A percentile compares a stretch with the other conserved stretches of the same genome.
These are phyloP conservation scores for Ajuga reptans DNA, from an alignment of 305 asterid genomes.

Conservation along the genomic window DNA sequence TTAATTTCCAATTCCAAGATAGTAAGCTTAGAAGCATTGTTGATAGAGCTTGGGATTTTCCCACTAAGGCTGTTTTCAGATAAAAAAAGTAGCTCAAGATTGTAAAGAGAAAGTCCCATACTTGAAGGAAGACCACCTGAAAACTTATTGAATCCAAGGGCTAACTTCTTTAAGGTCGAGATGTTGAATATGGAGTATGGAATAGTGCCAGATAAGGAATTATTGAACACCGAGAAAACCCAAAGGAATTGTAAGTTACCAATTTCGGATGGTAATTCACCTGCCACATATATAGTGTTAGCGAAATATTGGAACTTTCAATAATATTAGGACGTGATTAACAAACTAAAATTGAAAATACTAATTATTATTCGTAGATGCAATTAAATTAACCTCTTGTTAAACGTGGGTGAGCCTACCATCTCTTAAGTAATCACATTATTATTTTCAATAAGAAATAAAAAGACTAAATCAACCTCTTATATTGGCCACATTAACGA, in stretches of 20 bases:
- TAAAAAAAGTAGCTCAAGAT: not conserved
- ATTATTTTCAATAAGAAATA: too few relatives aligned
- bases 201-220: not conserved
- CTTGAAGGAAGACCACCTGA: not conserved
- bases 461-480: too few relatives aligned
- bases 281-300: not conserved
- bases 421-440: too few relatives aligned
- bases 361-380: too few relatives aligned
- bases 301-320: too few relatives aligned
- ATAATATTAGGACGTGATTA: too few relatives aligned
- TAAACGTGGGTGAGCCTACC: too few relatives aligned
- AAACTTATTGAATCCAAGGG: not conserved
- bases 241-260: not conserved
- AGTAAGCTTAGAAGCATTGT: too few relatives aligned
- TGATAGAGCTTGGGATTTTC: not conserved
- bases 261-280: not conserved
- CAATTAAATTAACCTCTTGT: too few relatives aligned
- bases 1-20: too few relatives aligned
- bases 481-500: too few relatives aligned
- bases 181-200: not conserved
- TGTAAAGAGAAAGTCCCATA: not conserved
- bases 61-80: not conserved
- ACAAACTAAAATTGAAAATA: not conserved
- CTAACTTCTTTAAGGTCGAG: not conserved
- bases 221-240: not conserved